Evolutionary conservation across 2,329 filamentous ascomycete genomes (phyloP).

Genomic region (Trichoderma lentiforme): DNA sequence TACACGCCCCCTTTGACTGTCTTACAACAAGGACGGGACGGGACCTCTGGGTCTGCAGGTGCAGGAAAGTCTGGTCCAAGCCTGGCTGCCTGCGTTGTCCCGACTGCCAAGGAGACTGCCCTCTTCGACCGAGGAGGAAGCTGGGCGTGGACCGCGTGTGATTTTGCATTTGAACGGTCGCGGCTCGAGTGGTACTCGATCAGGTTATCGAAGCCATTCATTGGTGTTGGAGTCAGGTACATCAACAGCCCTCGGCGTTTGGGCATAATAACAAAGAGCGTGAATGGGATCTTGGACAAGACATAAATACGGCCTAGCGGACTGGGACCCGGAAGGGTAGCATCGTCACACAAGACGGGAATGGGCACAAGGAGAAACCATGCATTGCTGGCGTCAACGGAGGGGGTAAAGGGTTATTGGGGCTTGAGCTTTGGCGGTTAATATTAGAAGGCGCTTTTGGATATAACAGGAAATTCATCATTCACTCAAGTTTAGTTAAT

Average conservation of each 20-base stretch:
- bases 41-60: constrained; percentile 41
- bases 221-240: not conserved
- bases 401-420: not conserved
- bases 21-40: constrained; percentile 37
- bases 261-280: not conserved
- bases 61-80: constrained; percentile 37
- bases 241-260: not conserved
- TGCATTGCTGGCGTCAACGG: constrained; percentile 9
- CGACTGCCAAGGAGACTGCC: constrained; percentile 35
- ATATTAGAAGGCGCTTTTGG: not conserved
- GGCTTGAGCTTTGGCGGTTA: not conserved
- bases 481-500: not conserved
- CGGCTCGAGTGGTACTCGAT: not conserved
- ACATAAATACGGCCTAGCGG: not conserved
- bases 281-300: not conserved
- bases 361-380: not conserved
- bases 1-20: constrained; percentile 38
- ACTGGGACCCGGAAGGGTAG: not conserved
- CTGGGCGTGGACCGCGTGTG: constrained; percentile 20
- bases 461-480: not conserved
- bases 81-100: constrained; percentile 35
- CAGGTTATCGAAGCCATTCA: too few species aligned
- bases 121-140: constrained; percentile 34
- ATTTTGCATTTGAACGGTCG: not conserved
- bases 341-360: constrained; percentile 7